A percentile compares a stretch with the other conserved stretches of the same genome.
phyloP scores from a whole-genome alignment of 768 basidiomycete species.

The Antrodiella citrinella region DNA sequence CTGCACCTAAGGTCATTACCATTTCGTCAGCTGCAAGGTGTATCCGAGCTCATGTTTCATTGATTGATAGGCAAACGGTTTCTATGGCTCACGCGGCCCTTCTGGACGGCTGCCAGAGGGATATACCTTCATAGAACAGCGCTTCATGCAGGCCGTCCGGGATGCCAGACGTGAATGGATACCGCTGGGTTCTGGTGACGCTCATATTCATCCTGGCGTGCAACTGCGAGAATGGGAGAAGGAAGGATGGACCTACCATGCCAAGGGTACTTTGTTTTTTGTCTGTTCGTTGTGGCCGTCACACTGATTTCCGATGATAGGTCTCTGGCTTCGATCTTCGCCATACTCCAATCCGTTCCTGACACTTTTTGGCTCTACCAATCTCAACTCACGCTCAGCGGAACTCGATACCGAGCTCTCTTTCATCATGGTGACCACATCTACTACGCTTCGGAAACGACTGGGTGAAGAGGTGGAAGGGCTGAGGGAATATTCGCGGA shows the following conservation, averaged over 20 bases:
- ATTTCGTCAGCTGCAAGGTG: conserved; percentile 6
- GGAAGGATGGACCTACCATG: conserved; percentile 94
- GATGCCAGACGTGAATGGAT: conserved; percentile 32
- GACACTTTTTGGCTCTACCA: conserved; percentile 91
- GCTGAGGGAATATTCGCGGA: conserved; percentile 39
- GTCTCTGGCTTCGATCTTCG: conserved; percentile 75
- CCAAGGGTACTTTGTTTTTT: conserved; percentile 68
- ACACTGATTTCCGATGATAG: conserved; percentile 40
- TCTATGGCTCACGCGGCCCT: conserved; percentile 81
- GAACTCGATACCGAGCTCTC: conserved; percentile 90
- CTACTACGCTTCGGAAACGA: conserved; percentile 35
- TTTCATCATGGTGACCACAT: conserved; percentile 71
- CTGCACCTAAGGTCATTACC: conserved; percentile 67
- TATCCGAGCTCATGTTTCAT: conserved; percentile 1
- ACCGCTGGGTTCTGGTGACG: conserved; percentile 15
- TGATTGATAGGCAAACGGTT: conserved; percentile 81
- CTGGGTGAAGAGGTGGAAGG: conserved; percentile 47
- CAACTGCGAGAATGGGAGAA: conserved; percentile 82
- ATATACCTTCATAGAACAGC: conserved; percentile 81
- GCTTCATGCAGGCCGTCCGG: conserved; percentile 64
- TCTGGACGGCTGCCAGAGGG: conserved; percentile 94
- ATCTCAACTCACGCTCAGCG: conserved; percentile 86
- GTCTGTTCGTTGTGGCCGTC: neutral
- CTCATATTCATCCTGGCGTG: conserved; percentile 35
- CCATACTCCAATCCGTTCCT: conserved; percentile 45